Base-by-base conservation (phyloP, 305 asterid species). In the Fraxinus greggii region DNA sequence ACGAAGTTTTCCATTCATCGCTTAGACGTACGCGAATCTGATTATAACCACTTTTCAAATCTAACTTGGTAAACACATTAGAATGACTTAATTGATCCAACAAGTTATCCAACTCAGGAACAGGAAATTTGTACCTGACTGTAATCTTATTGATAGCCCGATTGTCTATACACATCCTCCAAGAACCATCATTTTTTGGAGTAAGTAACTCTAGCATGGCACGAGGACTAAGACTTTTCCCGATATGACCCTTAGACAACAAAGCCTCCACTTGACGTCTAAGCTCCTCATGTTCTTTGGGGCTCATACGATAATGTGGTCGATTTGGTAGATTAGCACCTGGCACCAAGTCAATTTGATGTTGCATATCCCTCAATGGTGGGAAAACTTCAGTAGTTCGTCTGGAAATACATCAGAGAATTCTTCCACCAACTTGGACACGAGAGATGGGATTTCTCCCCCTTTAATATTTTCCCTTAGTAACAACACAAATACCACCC, bases 1-100 rank as follows among this genome's bases (percentile, higher is more conserved):
- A 83, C 0, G 51, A 0, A 3, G 72, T 79, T 1, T 79, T 63
- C 80, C 80, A 54, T 40, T 83, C 77, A 40, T 78, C 76, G 3
- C 79, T 40, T 0, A 4, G 6, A 1, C 24, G 69, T 4, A 78
- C 17, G 17, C 23, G 4, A 4, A 78, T 83, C 35, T 78, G 82
- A 78, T 70, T 76, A 12, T 72, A 78, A 17, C 82, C 75, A 33
- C 26, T 67, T 7, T 40, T 13, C 4, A 78, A 7, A 12, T 70
- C 79, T 15, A 69, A 13, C 5, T 42, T 77, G 0, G 40, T 56
- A 2, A n/a, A 67, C 0, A 72, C 23, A 3, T 13, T 21, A 2
- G 32, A 13, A 5, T 78, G 40, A 65, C 35, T 31, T 0, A 77
- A 12, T 12, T 67, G 10, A 31, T 77, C 54, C 5, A 82, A 23